Conservation (phyloP, 371 early-diverging fungal species). For the Mucor lusitanicus region DNA sequence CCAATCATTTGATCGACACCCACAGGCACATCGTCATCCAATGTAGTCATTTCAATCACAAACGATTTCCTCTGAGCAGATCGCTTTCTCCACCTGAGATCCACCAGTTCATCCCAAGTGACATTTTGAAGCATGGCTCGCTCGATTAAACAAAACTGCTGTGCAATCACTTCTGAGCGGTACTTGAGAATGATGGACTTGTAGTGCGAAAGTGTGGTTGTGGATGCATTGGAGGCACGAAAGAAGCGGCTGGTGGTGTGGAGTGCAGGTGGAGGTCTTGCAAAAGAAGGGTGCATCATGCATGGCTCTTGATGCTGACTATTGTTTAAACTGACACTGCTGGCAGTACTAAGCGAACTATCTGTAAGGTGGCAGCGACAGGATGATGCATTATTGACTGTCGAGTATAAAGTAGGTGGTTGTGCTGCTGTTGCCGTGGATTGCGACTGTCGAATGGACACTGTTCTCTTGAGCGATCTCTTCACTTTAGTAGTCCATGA, state of each 20-base stretch:
- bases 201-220: conserved; percentile 13
- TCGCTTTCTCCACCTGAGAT: conserved; percentile 49
- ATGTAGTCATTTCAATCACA: conserved; percentile 8
- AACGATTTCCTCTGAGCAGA: conserved; percentile 11
- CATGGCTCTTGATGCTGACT: background rate
- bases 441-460: background rate
- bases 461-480: conserved; percentile 33
- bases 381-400: background rate
- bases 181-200: conserved; percentile 39
- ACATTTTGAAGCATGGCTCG: conserved; percentile 54
- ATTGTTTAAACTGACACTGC: background rate
- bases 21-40: background rate
- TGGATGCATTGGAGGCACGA: background rate
- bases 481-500: conserved; percentile 41
- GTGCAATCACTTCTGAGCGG: conserved; percentile 50
- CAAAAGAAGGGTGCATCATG: background rate
- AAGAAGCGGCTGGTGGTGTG: background rate
- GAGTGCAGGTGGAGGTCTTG: background rate
- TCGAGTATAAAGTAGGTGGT: background rate
- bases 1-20: conserved; percentile 43
- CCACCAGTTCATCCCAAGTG: conserved; percentile 60
- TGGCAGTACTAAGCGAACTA: background rate
- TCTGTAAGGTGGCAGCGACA: background rate
- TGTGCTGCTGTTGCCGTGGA: background rate
- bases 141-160: conserved; percentile 58